Base-by-base conservation (phyloP, 2,329 filamentous ascomycete genomes). In the Acrocalymma vagum region DNA sequence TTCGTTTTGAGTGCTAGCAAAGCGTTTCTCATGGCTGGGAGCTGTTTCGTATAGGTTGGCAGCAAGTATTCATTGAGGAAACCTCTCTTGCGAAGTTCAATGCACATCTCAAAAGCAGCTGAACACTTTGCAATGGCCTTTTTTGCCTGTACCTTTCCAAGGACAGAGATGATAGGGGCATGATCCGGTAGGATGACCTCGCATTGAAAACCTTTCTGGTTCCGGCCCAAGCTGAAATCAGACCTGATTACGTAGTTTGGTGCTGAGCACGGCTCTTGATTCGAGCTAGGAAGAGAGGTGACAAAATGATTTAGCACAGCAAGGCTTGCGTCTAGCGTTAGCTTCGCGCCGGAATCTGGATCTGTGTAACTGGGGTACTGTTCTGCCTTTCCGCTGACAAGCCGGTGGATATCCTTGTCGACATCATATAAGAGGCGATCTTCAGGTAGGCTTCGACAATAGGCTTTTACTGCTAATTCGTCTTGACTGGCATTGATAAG, bases 1-100 rank as follows among this genome's bases (percentile, higher is more conserved):
- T 90, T 92, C 16, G 84, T 84, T 49, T 83, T 87, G n/a, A 96
- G 78, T 0, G 92, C 91, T 5, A 96, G 73, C 0, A 84, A 80
- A 3, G 92, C 91, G 65, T 96, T 96, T n/a, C 89, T 81, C 87
- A 95, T 93, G 0, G 75, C 78, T 3, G 90, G 92, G 0, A 94
- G 75, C 25, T 79, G 77, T 61, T 87, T 93, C 14, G 78, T 77
- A 45, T 89, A 88, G 0, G 80, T 81, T 0, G 94, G 89, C 39
- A 89, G 80, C 3, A 97, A 76, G 62, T 90, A 75, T 1, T 84
- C 79, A 60, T 96, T 83, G 5, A 99, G 75, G 45, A 86, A 83
- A 2, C 81, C 80, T 37, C 80, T 78, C 43, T 82, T 76, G 31
- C 86, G 77, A 11, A 99, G 77, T 47, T 83, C 65, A 2, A 90